Conservation (phyloP, 352 stramenopile genomes). For the Globisporangium acanthophoron region DNA sequence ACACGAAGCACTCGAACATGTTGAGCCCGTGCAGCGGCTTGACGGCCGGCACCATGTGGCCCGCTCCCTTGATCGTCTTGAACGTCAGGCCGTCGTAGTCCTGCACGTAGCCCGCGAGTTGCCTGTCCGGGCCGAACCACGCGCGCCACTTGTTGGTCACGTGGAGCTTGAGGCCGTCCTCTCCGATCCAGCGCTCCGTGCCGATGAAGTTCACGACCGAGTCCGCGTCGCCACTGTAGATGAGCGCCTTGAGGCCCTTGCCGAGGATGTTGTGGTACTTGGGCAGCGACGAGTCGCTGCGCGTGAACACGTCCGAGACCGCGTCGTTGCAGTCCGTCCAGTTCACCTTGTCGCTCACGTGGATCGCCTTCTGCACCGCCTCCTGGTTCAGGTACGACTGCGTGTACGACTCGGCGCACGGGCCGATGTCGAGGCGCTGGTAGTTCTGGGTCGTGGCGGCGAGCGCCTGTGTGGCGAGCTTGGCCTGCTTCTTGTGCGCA, state of each 20-base stretch:
- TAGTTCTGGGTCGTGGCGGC: constrained; percentile 8
- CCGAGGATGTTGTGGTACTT: constrained; percentile 69
- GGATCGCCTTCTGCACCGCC: constrained; percentile 56
- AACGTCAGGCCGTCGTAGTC: constrained; percentile 85
- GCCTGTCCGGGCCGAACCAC: constrained; percentile 70
- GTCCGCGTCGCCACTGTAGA: constrained; percentile 77
- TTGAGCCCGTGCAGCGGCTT: constrained; percentile 68
- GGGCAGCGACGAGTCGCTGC: constrained; percentile 47
- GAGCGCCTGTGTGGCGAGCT: constrained; percentile 12
- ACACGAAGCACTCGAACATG: constrained; percentile 85
- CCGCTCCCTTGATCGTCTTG: constrained; percentile 89
- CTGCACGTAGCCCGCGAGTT: constrained; percentile 86
- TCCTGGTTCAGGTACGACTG: constrained; percentile 55
- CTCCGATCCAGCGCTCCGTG: constrained; percentile 86
- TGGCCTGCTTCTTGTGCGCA: constrained; percentile 25
- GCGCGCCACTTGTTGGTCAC: constrained; percentile 58
- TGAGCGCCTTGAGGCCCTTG: constrained; percentile 43
- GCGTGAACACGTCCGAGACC: constrained; percentile 45
- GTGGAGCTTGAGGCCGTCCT: constrained; percentile 59
- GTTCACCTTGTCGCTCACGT: constrained; percentile 34
- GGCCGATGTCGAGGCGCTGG: constrained; percentile 51
- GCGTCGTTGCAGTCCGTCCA: constrained; percentile 69
- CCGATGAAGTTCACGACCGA: constrained; percentile 83
- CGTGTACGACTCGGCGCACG: constrained; percentile 64
- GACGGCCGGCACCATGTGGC: constrained; percentile 86